Percentiles rank a stretch among this genome's conserved stretches.
These are phyloP conservation scores for Claviceps sp. DNA, from an alignment of 2,329 filamentous ascomycete genomes.

Conservation along the genomic window DNA sequence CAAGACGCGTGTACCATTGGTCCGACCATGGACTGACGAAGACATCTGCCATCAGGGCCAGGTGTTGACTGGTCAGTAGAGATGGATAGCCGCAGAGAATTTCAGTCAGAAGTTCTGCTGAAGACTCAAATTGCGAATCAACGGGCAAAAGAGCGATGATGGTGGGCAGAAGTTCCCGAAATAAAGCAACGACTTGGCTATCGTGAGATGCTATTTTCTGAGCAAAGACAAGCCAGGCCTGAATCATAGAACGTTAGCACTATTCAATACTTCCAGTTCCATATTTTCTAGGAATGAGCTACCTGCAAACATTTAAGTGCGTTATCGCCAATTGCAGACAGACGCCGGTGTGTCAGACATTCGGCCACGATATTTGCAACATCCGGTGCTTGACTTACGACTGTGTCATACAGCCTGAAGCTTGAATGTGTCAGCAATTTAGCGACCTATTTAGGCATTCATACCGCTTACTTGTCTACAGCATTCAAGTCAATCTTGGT, in stretches of 20 bases:
- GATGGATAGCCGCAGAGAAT: constrained; percentile 49
- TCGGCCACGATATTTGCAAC: constrained; percentile 25
- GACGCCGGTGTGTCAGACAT: constrained; percentile 16
- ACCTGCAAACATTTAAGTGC: constrained; percentile 50
- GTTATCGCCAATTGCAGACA: constrained; percentile 33
- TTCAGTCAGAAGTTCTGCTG: constrained; percentile 53
- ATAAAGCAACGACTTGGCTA: constrained; percentile 40
- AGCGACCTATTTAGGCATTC: not conserved
- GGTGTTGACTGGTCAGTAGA: constrained; percentile 47
- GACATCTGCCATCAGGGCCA: constrained; percentile 41
- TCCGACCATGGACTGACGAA: constrained; percentile 48
- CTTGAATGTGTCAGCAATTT: constrained; percentile 13
- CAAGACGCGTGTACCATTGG: constrained; percentile 38
- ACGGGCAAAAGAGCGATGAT: constrained; percentile 48
- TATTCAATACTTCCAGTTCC: not conserved
- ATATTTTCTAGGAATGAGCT: constrained; percentile 2
- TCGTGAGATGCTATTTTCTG: constrained; percentile 48
- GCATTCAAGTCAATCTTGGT: constrained; percentile 50
- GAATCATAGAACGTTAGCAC: not conserved
- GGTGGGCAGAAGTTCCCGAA: constrained; percentile 46
- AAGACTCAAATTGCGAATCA: constrained; percentile 42
- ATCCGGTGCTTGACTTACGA: constrained; percentile 28
- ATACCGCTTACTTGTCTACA: constrained; percentile 35
- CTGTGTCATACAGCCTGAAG: constrained; percentile 24
- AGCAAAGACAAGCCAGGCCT: constrained; percentile 65